Base-by-base conservation (phyloP, 768 basidiomycete species). In the Kwoniella bestiolae region DNA sequence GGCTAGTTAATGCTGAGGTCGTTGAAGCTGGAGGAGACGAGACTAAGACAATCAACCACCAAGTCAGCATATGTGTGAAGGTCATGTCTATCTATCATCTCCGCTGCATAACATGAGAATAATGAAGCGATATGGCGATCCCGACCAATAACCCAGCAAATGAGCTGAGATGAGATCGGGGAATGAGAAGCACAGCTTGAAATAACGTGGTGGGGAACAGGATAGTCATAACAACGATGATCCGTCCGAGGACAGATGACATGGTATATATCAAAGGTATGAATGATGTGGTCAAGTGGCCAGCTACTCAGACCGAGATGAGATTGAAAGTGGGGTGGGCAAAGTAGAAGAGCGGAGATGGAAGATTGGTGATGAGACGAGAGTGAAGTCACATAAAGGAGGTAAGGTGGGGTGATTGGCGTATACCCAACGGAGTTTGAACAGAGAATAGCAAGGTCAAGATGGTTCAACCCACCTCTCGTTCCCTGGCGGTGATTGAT, bases 241-340 rank as follows among this genome's bases (percentile, higher is more conserved):
- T 51, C 29, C 50, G 50, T 51, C 50, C 50, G 50, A 51, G 50
- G 25, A 29, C 44, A 58, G 56, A 58, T 58, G 56, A n/a, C 44
- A 46, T 29, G 28, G 21, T 21, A 58, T 45, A 25, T n/a, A n/a
- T n/a, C 14, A 58, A 29, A 46, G 56, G 45, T 41, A 56, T 56
- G 53, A 56, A 26, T 35, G 53, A 34, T n/a, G 35, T 26, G 5
- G n/a, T 41, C 38, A 41, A 41, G 11, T 41, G 18, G 18, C 4
- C 38, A 41, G 8, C 12, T 9, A 41, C 38, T 41, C 12, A 26
- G 25, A 52, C 9, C 50, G 50, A 28, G 50, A 16, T 16, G 50
- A 28, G 29, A 29, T 18, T 23, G 50, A 31, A 29, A 28, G 21
- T 31, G 16, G 21, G 50, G 2, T 31, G 26, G 16, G 18, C 16